Base-by-base conservation (phyloP, 2,329 filamentous ascomycete genomes). In the Hymenoscyphus linearis region DNA sequence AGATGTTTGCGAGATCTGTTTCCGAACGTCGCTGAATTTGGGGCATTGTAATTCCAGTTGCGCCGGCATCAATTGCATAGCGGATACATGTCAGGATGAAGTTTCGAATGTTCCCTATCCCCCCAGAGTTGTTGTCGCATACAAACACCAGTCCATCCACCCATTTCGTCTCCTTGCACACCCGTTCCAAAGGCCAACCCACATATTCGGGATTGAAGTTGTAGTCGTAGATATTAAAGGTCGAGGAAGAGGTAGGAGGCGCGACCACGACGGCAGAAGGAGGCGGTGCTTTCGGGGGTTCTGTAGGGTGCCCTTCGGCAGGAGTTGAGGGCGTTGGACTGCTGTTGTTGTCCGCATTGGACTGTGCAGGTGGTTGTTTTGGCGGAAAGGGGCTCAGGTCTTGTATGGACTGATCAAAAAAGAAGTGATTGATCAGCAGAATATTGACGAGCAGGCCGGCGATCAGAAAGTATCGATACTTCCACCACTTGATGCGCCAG, bases 91-190 rank as follows among this genome's bases (percentile, higher is more conserved):
- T 81, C 58, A 81, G 73, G 52, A 81, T 78, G 67, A 79, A 81
- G 66, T 79, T 80, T 58, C 79, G 73, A 37, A 81, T 80, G 61
- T 81, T 81, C 22, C 79, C 79, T 55, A 81, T 77, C 27, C 79
- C 79, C 2, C 79, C 79, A 2, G 78, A 78, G 66, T 81, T 81
- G 68, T 80, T 80, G 68, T 79, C 79, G 71, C 79, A 82, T 22
- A 78, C 69, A 60, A 77, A 81, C 12, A 79, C 72, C 27, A 81
- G 65, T 1, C 78, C 78, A 0, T 76, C 73, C 0, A 73, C 72
- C 74, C 74, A 79, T 0, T 61, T 67, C 1, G 76, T 72, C 64
- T 80, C 78, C 25, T 74, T 71, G 70, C 79, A 80, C 5, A 77
- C 72, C 6, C 78, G 69, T 40, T 73, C 71, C 55, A 80, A 66